phyloP scores from a whole-genome alignment of 306 rosid genomes.

The Cicer pinnatifidum region DNA sequence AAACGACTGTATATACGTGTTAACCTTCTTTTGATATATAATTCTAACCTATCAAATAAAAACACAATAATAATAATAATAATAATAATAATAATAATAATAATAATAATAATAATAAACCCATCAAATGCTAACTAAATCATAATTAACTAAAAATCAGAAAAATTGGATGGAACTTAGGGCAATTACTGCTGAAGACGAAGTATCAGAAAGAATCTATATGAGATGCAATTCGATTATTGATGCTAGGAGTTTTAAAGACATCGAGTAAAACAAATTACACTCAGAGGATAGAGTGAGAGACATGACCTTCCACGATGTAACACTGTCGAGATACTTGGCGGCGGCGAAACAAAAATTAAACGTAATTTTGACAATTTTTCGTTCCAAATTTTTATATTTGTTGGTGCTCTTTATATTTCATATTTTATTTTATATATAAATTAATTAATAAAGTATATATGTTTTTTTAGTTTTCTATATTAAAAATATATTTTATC shows the following conservation, averaged over 20 bases:
- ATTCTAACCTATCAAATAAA: constrained; percentile 1
- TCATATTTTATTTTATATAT: neutral
- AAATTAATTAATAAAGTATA: no score
- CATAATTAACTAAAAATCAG: neutral
- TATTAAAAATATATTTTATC: no score
- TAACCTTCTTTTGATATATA: neutral
- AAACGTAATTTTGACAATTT: no score
- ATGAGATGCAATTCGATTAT: neutral
- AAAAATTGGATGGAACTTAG: constrained; percentile 13
- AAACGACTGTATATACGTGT: no score
- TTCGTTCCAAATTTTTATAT: neutral
- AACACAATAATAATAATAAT: neutral
- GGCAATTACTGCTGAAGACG: constrained; percentile 6
- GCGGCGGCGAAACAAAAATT: neutral
- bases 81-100: no score
- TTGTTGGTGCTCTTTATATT: neutral
- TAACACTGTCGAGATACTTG: neutral
- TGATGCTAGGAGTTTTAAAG: neutral
- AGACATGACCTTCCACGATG: neutral
- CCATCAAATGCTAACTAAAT: neutral
- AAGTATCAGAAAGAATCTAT: neutral
- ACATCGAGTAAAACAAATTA: neutral
- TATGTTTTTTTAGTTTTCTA: no score
- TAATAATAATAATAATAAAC: neutral
- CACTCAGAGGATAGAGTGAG: neutral